Percentiles rank a stretch among this genome's conserved stretches.
phyloP scores from a whole-genome alignment of 495 filamentous ascomycete species.

The Penicillium maclennaniae region DNA sequence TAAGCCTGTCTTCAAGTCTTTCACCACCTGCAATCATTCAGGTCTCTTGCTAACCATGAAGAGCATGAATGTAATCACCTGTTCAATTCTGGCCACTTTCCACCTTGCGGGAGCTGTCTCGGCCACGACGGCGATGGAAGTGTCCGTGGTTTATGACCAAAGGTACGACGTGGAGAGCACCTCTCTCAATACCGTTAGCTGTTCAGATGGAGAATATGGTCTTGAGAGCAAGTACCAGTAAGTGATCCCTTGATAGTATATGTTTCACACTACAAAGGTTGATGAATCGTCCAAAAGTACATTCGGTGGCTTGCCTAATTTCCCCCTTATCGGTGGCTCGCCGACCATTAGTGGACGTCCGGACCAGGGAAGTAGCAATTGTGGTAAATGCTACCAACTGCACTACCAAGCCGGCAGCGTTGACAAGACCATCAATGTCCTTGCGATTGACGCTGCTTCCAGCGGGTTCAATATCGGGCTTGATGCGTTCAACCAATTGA shows the following conservation, averaged over 20 bases:
- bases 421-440: conserved; percentile 58
- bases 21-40: not conserved
- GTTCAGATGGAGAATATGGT: conserved; percentile 53
- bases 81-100: conserved; percentile 16
- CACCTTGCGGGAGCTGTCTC: conserved; percentile 16
- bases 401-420: conserved; percentile 40
- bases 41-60: conserved; percentile 16
- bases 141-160: conserved; percentile 32
- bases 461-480: conserved; percentile 63
- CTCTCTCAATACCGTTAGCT: conserved; percentile 59
- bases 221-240: conserved; percentile 50
- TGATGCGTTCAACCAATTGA: conserved; percentile 63
- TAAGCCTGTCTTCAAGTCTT: not conserved
- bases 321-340: conserved; percentile 61
- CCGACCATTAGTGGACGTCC: conserved; percentile 54
- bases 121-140: not conserved
- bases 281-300: conserved; percentile 54
- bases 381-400: conserved; percentile 68
- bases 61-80: conserved; percentile 16
- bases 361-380: conserved; percentile 56
- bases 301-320: conserved; percentile 51
- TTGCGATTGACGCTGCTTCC: conserved; percentile 61
- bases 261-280: too few species aligned
- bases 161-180: conserved; percentile 32
- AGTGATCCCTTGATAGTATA: too few species aligned